Base-by-base conservation (phyloP, 345 rosid genomes). In the Citrus sinensis region DNA sequence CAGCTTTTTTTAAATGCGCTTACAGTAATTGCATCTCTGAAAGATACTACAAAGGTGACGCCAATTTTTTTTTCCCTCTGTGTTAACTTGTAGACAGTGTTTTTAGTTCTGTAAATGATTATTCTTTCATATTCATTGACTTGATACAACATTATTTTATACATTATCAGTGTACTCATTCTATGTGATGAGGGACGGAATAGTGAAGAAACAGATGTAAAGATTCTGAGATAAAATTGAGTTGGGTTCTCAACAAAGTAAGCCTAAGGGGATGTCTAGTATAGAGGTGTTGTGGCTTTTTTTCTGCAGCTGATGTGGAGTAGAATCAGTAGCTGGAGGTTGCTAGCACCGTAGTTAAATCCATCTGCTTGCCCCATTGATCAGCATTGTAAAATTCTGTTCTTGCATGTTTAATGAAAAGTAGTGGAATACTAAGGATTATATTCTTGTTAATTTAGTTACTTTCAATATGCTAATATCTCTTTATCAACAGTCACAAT, bases 401-500 rank as follows among this genome's bases (percentile, higher is more conserved):
- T 16, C 27, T 70, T 70, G 22, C 37, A 25, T 70, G 7, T 29
- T 49, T 56, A 61, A 17, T 19, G 5, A 17, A 61, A 40, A 67
- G n/a, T 58, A 25, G 11, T 59, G 17, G 10, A 32, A 29, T 58
- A 73, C 65, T n/a, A 8, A 13, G 7, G 13, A 11, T 69, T 19
- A 37, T 22, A 70, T 54, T 66, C 34, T 34, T 49, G 49, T 37
- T 49, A 67, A 39, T 16, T 19, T 34, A 16, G 63, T 13, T 22
- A 5, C 54, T 72, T 32, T 70, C 46, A 58, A 51, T 63, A 20
- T 64, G 63, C 58, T 39, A 19, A 61, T 58, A 61, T 42, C 58
- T 37, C 7, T 72, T 40, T 74, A 51, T 49, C 55, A 80, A 79
- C 93, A 93, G 99, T 87, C 86, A 4, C 97, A 88, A 69, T 84